Base-by-base conservation (phyloP, 176 grass and related monocot genomes). In the Stipa capillata region DNA sequence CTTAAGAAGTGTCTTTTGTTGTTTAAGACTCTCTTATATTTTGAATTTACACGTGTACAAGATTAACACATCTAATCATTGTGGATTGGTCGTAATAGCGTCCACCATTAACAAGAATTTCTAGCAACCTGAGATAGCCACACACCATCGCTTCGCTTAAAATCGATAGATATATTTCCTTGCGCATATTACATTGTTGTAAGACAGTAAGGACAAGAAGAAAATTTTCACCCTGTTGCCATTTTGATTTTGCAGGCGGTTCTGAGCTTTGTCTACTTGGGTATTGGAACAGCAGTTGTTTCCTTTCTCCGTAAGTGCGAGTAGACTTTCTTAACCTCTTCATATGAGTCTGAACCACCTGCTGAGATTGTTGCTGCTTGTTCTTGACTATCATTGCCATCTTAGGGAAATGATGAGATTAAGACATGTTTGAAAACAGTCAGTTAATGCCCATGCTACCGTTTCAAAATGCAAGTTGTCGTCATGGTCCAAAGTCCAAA, bases 221-320 rank as follows among this genome's bases (percentile, higher is more conserved):
- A 17, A n/a, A 57, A 58, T 43, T n/a, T n/a, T n/a, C 21, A 84
- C 64, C 9, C 6, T 45, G 0, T 27, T 58, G 13, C 48, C 72
- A 34, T 32, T 56, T 47, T 27, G 10, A 69, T 74, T 69, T 76
- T 78, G 35, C 81, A 91, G 89, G 89, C 62, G 41, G 89, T 87
- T 41, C 70, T 91, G 25, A 52, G 48, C 49, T 91, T 91, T 77
- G 85, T 91, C 52, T 91, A 91, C 69, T 62, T 91, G 49, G 85
- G 58, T 25, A 65, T 91, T 48, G 89, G 76, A 81, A 57, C 89
- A 50, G 80, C 70, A 1, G 80, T 81, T 2, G 85, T 76, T 37
- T 83, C 89, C 7, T 87, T 91, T 80, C 80, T 91, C 61, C 84
- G 89, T 91, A 87, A 87, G 88, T 76, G 52, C 32, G 25, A 83